Conservation (phyloP, 2,329 filamentous ascomycete genomes). For the Xylaria digitata region DNA sequence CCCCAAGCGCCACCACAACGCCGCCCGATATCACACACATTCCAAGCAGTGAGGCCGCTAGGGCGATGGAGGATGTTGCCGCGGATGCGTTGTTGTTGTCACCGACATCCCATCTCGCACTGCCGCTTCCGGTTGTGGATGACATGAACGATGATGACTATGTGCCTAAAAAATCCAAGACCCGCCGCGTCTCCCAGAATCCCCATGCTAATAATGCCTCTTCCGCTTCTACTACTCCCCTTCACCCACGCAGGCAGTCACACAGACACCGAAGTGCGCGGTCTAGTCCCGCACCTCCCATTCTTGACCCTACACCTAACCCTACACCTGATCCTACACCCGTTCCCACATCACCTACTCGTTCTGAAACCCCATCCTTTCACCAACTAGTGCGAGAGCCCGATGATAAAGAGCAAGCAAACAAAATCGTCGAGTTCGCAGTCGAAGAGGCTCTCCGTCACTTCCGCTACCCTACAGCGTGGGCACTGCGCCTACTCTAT, state of each 20-base stretch:
- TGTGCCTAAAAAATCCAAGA: constrained; percentile 53
- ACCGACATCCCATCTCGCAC: constrained; percentile 39
- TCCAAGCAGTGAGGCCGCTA: constrained; percentile 30
- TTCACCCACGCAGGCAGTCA: constrained; percentile 45
- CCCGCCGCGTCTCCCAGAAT: constrained; percentile 35
- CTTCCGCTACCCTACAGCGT: constrained; percentile 70
- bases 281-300: constrained; percentile 41
- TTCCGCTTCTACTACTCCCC: constrained; percentile 26
- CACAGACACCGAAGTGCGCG: constrained; percentile 43
- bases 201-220: constrained; percentile 33
- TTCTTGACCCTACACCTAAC: constrained; percentile 22
- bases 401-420: constrained; percentile 58
- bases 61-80: constrained; percentile 19
- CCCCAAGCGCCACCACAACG: constrained; percentile 48
- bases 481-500: constrained; percentile 69
- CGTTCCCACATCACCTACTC: constrained; percentile 30
- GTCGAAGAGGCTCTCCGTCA: constrained; percentile 68
- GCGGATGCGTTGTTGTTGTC: constrained; percentile 41
- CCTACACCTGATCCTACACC: constrained; percentile 23
- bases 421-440: constrained; percentile 66
- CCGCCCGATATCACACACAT: constrained; percentile 43
- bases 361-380: constrained; percentile 24
- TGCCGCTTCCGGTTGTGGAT: constrained; percentile 44
- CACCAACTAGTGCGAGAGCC: constrained; percentile 37
- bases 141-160: constrained; percentile 59